These are phyloP conservation scores for Septoria petroselini DNA, from an alignment of 2,329 filamentous ascomycete species.

Conservation along the genomic window DNA sequence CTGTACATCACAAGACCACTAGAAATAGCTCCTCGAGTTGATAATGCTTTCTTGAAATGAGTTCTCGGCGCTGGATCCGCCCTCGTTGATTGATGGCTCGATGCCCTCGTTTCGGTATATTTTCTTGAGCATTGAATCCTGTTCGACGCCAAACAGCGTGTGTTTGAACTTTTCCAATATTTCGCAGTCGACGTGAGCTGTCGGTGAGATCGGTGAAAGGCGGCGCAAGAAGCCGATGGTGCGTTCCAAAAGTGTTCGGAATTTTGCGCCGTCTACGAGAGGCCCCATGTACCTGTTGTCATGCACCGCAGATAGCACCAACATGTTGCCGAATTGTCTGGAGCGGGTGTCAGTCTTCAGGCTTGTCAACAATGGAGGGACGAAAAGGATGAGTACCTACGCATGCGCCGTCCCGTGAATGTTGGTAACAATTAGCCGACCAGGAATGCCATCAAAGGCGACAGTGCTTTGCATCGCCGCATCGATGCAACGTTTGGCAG, in stretches of 20 bases:
- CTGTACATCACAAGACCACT: no score
- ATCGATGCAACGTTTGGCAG: constrained; percentile 55
- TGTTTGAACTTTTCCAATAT: constrained; percentile 61
- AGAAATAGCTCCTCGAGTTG: no score
- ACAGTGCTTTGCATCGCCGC: constrained; percentile 81
- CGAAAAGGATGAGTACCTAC: constrained; percentile 68
- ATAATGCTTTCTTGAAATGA: no score
- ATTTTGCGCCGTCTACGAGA: constrained; percentile 55
- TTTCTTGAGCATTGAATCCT: constrained; percentile 15
- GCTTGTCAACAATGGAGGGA: neutral
- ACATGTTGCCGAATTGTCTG: constrained; percentile 94
- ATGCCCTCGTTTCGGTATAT: no score
- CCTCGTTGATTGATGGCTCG: no score
- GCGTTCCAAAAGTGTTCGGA: constrained; percentile 62
- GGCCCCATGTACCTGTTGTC: constrained; percentile 54
- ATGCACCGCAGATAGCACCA: constrained; percentile 82
- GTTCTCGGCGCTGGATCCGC: no score
- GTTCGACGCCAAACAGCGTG: constrained; percentile 33
- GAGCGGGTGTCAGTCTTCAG: constrained; percentile 31
- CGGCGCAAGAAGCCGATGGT: constrained; percentile 75
- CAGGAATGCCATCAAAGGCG: constrained; percentile 71
- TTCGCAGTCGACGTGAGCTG: constrained; percentile 67
- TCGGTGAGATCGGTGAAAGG: constrained; percentile 69
- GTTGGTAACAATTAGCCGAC: constrained; percentile 77
- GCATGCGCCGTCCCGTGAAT: constrained; percentile 93